Percentiles rank a stretch among this genome's conserved stretches.
These are phyloP conservation scores for Fusarium illudens DNA, from an alignment of 2,329 filamentous ascomycete species.

Conservation along the genomic window DNA sequence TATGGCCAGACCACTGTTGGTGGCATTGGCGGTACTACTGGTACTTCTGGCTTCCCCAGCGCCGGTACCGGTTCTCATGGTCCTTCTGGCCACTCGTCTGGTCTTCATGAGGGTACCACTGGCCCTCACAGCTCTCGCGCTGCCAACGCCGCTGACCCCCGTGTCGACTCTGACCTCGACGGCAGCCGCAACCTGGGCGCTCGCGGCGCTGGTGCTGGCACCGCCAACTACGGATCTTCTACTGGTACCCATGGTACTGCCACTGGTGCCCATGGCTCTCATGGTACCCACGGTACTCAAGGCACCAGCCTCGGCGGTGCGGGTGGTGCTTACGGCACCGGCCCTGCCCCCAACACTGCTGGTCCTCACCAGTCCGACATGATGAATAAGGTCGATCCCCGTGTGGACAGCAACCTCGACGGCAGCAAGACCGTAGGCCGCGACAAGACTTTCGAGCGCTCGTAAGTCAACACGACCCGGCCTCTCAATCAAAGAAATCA, in stretches of 20 bases:
- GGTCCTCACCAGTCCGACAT: constrained; percentile 59
- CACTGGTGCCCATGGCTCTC: no score
- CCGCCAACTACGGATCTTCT: neutral
- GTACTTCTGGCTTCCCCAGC: constrained; percentile 13
- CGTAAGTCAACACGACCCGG: constrained; percentile 44
- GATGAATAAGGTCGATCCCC: constrained; percentile 62
- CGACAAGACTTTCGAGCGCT: constrained; percentile 56
- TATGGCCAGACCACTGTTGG: constrained; percentile 10
- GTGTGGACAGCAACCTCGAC: constrained; percentile 62
- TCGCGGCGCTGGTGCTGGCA: constrained; percentile 8
- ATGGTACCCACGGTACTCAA: constrained; percentile 20
- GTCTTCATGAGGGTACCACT: constrained; percentile 34
- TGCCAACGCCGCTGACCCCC: constrained; percentile 61
- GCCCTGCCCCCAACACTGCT: constrained; percentile 43
- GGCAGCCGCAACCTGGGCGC: constrained; percentile 43
- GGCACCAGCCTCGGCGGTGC: constrained; percentile 17
- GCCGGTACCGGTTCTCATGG: constrained; percentile 14
- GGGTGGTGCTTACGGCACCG: constrained; percentile 47
- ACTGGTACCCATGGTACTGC: neutral
- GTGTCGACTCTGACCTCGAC: constrained; percentile 63
- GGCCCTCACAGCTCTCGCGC: constrained; percentile 57
- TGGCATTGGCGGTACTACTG: neutral
- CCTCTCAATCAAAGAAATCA: neutral
- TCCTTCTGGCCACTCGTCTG: constrained; percentile 15
- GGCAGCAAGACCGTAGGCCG: constrained; percentile 56